Conservation (phyloP, 2,329 filamentous ascomycete species). For the Orbilia ellipsospora region DNA sequence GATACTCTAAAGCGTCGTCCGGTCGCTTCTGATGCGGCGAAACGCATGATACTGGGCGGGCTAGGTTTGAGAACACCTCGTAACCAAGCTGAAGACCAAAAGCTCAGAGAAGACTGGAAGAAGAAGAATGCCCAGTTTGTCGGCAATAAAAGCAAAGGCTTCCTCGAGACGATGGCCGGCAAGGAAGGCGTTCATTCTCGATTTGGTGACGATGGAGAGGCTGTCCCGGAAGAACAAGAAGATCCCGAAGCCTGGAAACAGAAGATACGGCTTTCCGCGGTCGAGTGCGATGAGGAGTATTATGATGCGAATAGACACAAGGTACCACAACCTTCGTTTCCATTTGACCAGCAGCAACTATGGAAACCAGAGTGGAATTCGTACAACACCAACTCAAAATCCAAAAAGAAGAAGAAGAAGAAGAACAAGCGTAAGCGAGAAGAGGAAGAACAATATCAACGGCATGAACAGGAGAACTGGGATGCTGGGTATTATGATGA, state of each 20-base stretch:
- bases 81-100: constrained; percentile 44
- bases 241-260: constrained; percentile 56
- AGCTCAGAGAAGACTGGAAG: constrained; percentile 46
- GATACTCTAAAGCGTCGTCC: constrained; percentile 18
- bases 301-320: constrained; percentile 37
- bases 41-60: constrained; percentile 28
- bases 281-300: constrained; percentile 58
- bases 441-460: constrained; percentile 2
- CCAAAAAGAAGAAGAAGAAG: constrained; percentile 55
- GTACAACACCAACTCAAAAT: constrained; percentile 29
- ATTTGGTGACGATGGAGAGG: constrained; percentile 56
- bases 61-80: constrained; percentile 37
- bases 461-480: constrained; percentile 30
- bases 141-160: constrained; percentile 52
- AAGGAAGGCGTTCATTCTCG: constrained; percentile 39
- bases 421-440: constrained; percentile 44
- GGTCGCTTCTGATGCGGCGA: constrained; percentile 35
- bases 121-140: constrained; percentile 40
- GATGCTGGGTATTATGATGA: constrained; percentile 55
- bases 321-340: constrained; percentile 56
- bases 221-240: constrained; percentile 19
- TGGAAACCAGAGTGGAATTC: constrained; percentile 1
- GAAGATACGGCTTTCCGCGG: constrained; percentile 57
- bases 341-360: constrained; percentile 57
- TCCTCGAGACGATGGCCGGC: constrained; percentile 45